Percentiles rank a stretch among this genome's conserved stretches.
phyloP scores from a whole-genome alignment of 1,284 basidiomycete genomes.

The Chiua sp. region DNA sequence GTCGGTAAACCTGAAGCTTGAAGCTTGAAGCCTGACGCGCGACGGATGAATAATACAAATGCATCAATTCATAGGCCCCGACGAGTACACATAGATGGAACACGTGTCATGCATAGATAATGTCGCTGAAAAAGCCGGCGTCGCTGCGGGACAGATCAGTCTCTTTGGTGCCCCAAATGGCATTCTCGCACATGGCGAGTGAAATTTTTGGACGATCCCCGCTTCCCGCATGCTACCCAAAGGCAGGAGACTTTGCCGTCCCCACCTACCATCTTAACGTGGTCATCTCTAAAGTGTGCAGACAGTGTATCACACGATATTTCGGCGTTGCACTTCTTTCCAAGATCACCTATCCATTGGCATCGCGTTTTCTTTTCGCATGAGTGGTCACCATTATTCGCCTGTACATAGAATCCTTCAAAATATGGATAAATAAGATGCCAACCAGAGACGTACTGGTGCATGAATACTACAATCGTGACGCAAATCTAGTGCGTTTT shows the following conservation, averaged over 20 bases:
- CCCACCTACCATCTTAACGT: background rate
- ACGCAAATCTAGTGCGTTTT: background rate
- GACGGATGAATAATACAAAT: no score
- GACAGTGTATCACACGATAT: background rate
- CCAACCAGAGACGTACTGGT: background rate
- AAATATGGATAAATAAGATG: background rate
- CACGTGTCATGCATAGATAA: no score
- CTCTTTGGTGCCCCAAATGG: constrained; percentile 14
- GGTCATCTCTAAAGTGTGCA: background rate
- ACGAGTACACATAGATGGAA: no score
- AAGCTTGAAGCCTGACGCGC: no score
- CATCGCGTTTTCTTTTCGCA: background rate
- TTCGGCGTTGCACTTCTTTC: background rate
- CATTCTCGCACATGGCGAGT: constrained; percentile 1
- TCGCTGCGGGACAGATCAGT: no score
- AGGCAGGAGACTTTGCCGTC: rapidly evolving
- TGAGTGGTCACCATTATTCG: background rate
- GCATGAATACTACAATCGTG: no score
- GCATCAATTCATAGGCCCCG: no score
- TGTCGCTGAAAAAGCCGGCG: no score
- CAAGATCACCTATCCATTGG: background rate
- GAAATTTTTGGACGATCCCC: background rate
- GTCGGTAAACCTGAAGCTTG: no score
- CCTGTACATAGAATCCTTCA: constrained; percentile 5
- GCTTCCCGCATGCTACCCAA: constrained; percentile 6